A percentile compares a stretch with the other conserved stretches of the same genome.
Evolutionary conservation across 768 basidiomycete species (phyloP).

Genomic region (Panus rudis): DNA sequence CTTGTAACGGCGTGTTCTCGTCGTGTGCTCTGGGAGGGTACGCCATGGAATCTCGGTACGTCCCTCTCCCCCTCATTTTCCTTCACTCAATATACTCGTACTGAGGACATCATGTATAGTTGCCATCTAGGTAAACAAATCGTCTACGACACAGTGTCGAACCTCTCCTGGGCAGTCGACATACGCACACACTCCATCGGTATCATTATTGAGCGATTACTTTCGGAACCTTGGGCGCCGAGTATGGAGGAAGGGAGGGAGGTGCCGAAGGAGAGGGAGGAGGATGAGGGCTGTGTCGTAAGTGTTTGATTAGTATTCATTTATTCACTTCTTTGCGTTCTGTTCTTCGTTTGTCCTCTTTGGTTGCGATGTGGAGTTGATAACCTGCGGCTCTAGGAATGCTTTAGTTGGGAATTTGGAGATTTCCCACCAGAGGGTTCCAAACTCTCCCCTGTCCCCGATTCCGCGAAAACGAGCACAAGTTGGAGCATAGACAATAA

Average conservation of each 20-base stretch:
- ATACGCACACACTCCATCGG: constrained; percentile 77
- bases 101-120: constrained; percentile 25
- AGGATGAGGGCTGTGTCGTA: constrained; percentile 74
- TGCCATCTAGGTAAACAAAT: constrained; percentile 87
- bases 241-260: constrained; percentile 54
- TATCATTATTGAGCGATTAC: constrained; percentile 66
- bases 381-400: constrained; percentile 40
- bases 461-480: no score
- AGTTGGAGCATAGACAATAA: no score
- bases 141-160: constrained; percentile 86
- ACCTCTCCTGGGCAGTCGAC: constrained; percentile 80
- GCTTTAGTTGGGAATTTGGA: constrained; percentile 66
- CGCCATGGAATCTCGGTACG: constrained; percentile 72
- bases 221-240: constrained; percentile 65
- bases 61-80: constrained; percentile 7
- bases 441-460: no score
- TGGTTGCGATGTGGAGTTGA: background rate
- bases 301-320: no score
- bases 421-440: constrained; percentile 24
- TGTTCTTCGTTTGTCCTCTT: constrained; percentile 2
- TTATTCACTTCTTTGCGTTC: background rate
- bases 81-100: background rate
- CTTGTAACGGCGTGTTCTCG: constrained; percentile 74
- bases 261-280: constrained; percentile 45
- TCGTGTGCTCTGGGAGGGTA: constrained; percentile 85